Base-by-base conservation (phyloP, 306 rosid species). In the Citrullus mucosospermus region DNA sequence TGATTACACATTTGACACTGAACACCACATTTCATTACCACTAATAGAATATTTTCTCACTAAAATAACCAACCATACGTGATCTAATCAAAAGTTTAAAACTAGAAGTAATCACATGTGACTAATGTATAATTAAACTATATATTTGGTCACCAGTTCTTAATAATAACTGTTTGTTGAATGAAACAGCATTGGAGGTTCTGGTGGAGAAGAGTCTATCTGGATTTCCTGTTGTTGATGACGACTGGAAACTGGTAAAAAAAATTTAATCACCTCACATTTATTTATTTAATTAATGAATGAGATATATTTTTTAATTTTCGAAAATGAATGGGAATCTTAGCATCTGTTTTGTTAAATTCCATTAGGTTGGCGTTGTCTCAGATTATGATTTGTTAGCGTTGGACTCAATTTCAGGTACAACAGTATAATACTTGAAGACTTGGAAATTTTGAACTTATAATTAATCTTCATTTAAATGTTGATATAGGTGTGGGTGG, bases 321-420 rank as follows among this genome's bases (percentile, higher is more conserved):
- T 0, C 11, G 53, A 3, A 3, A 48, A 48, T 48, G 67, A 60
- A 9, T 16, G 30, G 3, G 0, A 17, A 38, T 39, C 30, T 36
- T 66, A 43, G 10, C 17, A 16, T 36, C 10, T 66, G 0, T 62
- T 62, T 36, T 38, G 25, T 63, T 11, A 68, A 68, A 39, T 20
- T n/a, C 54, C 36, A 69, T 69, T 2, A 95, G 98, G 97, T 95
- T 68, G 98, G 98, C 72, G 93, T 95, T 81, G 91, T 95, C 85
- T 95, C 98, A 66, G 98, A 95, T 79, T 95, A 92, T 25, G 98
- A 95, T 85, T 85, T 95, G 84, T 84, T 92, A 81, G 98, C 98
- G 66, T 70, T 95, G 85, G 96, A 92, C 78, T 86, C 96, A 44
- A 89, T 95, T 80, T 89, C 91, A 78, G 98, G 98, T 95, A 84